Evolutionary conservation across 2,329 filamentous ascomycete genomes (phyloP).

Genomic region (Aspergillaceae sp.): DNA sequence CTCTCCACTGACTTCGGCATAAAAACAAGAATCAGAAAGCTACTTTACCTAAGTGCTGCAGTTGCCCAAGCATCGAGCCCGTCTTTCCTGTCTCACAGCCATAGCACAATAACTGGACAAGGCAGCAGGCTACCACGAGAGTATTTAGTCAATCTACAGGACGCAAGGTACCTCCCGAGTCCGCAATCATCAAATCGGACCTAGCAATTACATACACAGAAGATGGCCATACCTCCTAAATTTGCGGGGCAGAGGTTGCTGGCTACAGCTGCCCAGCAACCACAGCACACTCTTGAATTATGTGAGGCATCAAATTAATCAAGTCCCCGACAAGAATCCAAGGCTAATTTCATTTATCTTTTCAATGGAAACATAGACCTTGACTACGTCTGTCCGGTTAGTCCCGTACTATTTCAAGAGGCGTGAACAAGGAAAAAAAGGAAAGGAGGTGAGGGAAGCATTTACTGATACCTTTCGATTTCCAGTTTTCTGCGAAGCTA

Average conservation of each 20-base stretch:
- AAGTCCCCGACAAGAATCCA: not conserved
- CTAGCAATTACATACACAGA: not conserved
- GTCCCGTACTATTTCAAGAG: constrained; percentile 3
- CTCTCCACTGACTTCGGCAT: too few relatives aligned
- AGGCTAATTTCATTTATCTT: constrained; percentile 1
- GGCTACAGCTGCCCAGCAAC: constrained; percentile 10
- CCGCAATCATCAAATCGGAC: too few relatives aligned
- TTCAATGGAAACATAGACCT: constrained; percentile 45
- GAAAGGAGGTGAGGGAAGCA: too few relatives aligned
- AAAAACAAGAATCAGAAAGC: too few relatives aligned
- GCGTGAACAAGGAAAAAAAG: too few relatives aligned
- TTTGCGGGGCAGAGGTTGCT: constrained; percentile 45
- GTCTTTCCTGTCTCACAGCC: too few relatives aligned
- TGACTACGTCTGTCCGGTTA: constrained; percentile 77
- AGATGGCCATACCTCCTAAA: constrained; percentile 52
- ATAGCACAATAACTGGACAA: too few relatives aligned
- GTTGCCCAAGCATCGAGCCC: too few relatives aligned
- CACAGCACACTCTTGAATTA: constrained; percentile 31
- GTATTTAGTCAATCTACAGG: too few relatives aligned
- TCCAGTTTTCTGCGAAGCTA: constrained; percentile 55
- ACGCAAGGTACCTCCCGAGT: too few relatives aligned
- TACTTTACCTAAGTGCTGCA: too few relatives aligned
- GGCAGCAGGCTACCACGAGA: too few relatives aligned
- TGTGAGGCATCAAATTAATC: constrained; percentile 20
- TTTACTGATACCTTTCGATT: constrained; percentile 13